A percentile compares a stretch with the other conserved stretches of the same genome.
Conservation (phyloP, 306 rosid species). For the Benincasa hispida region DNA sequence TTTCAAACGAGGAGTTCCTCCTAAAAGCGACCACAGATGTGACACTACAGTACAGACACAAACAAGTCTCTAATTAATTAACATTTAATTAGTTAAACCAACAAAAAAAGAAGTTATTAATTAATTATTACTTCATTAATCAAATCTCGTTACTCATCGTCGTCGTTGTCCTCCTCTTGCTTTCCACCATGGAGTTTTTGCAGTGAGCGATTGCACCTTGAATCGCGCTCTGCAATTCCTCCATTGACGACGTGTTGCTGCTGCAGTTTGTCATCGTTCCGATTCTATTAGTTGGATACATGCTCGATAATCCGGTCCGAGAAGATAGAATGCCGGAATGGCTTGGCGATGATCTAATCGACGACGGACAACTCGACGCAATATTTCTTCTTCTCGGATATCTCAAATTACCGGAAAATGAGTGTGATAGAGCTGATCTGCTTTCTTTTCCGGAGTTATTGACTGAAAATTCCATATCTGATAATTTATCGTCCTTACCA, state of each 20-base stretch:
- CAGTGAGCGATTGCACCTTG: constrained; percentile 98
- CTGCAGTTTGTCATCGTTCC: not conserved
- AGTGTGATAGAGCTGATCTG: constrained; percentile 36
- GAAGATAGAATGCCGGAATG: constrained; percentile 58
- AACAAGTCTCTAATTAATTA: not conserved
- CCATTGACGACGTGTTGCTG: constrained; percentile 53
- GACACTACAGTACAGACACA: constrained; percentile 2
- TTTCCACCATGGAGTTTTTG: constrained; percentile 27
- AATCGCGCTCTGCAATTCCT: constrained; percentile 90
- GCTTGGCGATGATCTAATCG: constrained; percentile 76
- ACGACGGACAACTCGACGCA: constrained; percentile 85
- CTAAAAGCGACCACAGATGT: constrained; percentile 2
- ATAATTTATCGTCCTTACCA: not conserved
- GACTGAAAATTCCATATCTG: not conserved
- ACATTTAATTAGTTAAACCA: not conserved
- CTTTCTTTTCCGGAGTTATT: constrained; percentile 15
- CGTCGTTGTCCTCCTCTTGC: not conserved
- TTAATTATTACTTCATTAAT: constrained; percentile 2
- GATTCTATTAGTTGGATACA: not conserved
- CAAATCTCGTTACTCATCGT: constrained; percentile 3
- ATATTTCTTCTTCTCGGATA: constrained; percentile 47
- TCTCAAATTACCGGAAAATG: constrained; percentile 70
- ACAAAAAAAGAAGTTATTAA: not conserved
- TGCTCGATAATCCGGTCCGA: constrained; percentile 16
- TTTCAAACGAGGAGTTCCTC: constrained; percentile 2